Base-by-base conservation (phyloP, 805 yeast genomes). In the Kregervanrija fluxuum region DNA sequence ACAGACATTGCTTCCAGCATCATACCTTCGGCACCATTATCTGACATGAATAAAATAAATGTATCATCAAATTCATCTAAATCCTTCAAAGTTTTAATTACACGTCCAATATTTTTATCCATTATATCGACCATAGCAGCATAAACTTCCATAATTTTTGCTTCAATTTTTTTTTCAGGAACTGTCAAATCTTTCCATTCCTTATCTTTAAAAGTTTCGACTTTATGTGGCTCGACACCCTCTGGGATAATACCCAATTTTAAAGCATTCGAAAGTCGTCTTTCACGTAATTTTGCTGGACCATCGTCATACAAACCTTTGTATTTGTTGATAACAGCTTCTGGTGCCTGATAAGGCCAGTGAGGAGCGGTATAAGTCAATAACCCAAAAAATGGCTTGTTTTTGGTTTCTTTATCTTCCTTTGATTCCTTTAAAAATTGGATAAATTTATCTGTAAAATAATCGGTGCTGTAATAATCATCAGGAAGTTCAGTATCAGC, bases 21-120 rank as follows among this genome's bases (percentile, higher is more conserved):
- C 69, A 75, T 71, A 12, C 83, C 80, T 54, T 79, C 83, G 4
- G 83, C 83, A 17, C 83, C 84, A 55, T 79, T 79, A 57, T 79
- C 83, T 3, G 82, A 75, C 71, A 77, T 73, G 61, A 79, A 79
- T 32, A 76, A 48, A n/a, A 78, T 64, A 51, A 77, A 64, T 0
- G 83, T 78, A 58, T 79, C 73, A 35, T 77, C 81, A 28, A 69
- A 56, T 54, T 75, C 74, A 11, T 68, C 74, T 1, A 61, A 56
- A 3, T 49, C 42, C 52, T 74, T 68, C 22, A 79, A 58, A 15
- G 65, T 57, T 5, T 67, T 60, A 4, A 77, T 45, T 1, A 77
- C 70, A 43, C 70, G 64, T 2, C 83, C 85, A 32, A 79, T 60
- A 45, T 77, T 69, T 33, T 54, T 54, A 51, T 79, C 85, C 56